These are phyloP conservation scores for Voacanga thouarsii DNA, from an alignment of 257 asterid species.

Conservation along the genomic window DNA sequence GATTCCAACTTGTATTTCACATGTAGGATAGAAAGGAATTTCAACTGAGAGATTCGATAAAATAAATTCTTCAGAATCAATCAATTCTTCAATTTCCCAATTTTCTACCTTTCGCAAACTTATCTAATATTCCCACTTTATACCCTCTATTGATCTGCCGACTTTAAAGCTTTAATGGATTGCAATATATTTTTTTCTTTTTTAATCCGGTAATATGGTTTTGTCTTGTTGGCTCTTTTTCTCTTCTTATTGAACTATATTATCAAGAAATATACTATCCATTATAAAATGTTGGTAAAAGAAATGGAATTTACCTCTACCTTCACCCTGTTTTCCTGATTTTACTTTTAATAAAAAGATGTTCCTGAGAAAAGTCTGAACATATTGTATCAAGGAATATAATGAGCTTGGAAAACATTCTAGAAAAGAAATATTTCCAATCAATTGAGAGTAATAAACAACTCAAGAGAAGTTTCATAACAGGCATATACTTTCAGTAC, in stretches of 20 bases:
- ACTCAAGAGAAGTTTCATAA: too few species aligned
- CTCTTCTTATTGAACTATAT: too few species aligned
- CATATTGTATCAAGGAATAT: too few species aligned
- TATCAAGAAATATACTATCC: background rate
- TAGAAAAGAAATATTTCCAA: too few species aligned
- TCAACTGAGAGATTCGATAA: slow-evolving; percentile 27
- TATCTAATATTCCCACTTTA: background rate
- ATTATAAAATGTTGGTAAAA: too few species aligned
- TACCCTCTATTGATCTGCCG: background rate
- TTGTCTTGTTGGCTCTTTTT: background rate
- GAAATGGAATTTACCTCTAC: too few species aligned
- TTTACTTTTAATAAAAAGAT: too few species aligned
- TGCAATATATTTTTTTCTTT: background rate
- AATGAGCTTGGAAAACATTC: too few species aligned
- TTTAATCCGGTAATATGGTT: background rate
- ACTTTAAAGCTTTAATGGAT: background rate
- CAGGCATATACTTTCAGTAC: too few species aligned
- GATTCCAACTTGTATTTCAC: slow-evolving; percentile 17
- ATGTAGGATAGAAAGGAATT: slow-evolving; percentile 32
- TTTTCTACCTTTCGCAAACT: background rate
- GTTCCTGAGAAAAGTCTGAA: too few species aligned
- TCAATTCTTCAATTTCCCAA: slow-evolving; percentile 9
- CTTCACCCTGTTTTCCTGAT: too few species aligned
- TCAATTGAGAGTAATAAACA: too few species aligned
- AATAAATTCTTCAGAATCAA: slow-evolving; percentile 25